Evolutionary conservation across 352 stramenopile species (phyloP), one percentile per base, ranked within the genome.

Genomic region (Pythium oligandrum): DNA sequence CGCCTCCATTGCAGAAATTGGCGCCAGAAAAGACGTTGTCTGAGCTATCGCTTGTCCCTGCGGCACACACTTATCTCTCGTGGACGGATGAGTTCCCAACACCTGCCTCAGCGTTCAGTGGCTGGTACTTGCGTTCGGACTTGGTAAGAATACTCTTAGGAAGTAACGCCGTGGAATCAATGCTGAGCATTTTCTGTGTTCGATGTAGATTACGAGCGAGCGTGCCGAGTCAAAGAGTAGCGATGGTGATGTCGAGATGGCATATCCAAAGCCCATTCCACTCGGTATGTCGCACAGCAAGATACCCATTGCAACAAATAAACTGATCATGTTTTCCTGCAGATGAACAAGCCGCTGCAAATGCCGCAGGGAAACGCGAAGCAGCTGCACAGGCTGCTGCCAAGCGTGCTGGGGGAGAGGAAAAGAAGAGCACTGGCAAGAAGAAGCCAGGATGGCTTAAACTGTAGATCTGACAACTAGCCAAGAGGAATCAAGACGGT

Each of bases 371-470:
- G 42, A 64, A 64, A 26, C 53, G 51, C 26, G 55, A 55, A 6
- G 44, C 54, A 39, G 64, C 68, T 1, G 35, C 61, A 39, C 31
- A 6, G 33, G 75, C 65, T 33, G 68, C 70, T 38, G 38, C 64
- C 33, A 81, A 77, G 38, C 56, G 66, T 48, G 59, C 71, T 6
- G 42, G 53, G 34, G 53, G 56, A 26, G 42, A 52, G 46, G 35
- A 68, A 30, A 42, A 56, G 8, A 68, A 63, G 42, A 17, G 38
- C 9, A 83, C 83, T 49, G 63, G 59, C 6, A 58, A 59, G 1
- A 92, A 90, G 57, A 89, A 88, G 42, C 81, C 81, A 2, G 75
- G 73, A 36, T 92, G 81, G 81, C 55, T 92, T 33, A 92, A 92
- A 57, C 64, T 90, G 4, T 90, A 72, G 49, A 38, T 4, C 12